phyloP scores from a whole-genome alignment of 2,329 filamentous ascomycete species.

The Aspergillus oerlinghausenensis region DNA sequence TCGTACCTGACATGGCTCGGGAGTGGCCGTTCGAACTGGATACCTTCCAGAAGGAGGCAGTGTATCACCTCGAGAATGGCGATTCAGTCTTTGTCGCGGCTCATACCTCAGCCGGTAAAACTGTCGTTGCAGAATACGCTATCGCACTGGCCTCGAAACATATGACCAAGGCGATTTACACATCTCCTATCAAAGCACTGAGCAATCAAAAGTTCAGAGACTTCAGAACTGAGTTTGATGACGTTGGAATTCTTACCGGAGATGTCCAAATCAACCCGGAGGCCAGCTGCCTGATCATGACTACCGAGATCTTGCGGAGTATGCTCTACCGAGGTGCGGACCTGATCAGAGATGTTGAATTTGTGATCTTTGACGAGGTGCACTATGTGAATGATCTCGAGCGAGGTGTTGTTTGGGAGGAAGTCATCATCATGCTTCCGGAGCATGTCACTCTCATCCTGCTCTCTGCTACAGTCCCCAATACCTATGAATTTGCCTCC shows the following conservation, averaged over 20 bases:
- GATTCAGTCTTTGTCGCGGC: constrained; percentile 98
- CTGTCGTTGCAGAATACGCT: constrained; percentile 95
- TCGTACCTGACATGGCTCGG: constrained; percentile 93
- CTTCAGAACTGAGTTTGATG: constrained; percentile 83
- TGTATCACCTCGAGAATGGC: constrained; percentile 93
- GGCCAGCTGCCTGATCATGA: constrained; percentile 98
- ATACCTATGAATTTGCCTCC: constrained; percentile 95
- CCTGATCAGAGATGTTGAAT: constrained; percentile 93
- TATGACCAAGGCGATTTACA: constrained; percentile 99
- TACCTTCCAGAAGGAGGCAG: constrained; percentile 96
- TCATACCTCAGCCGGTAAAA: constrained; percentile 96
- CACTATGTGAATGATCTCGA: constrained; percentile 98
- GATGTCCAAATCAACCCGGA: constrained; percentile 98
- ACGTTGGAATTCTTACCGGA: constrained; percentile 93
- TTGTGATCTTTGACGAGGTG: constrained; percentile 98
- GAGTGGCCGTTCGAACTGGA: constrained; percentile 98
- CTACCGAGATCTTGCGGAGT: constrained; percentile 93
- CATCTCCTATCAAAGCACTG: constrained; percentile 94
- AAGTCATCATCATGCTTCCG: constrained; percentile 98
- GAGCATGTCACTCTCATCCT: constrained; percentile 95
- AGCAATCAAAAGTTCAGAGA: constrained; percentile 99
- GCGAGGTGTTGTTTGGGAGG: constrained; percentile 96
- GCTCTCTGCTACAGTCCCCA: constrained; percentile 92
- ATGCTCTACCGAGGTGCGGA: constrained; percentile 98
- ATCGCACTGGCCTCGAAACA: constrained; percentile 95